Evolutionary conservation across 345 rosid species (phyloP), one percentile per base, ranked within the genome.

Genomic region (Aquilaria yunnanensis): DNA sequence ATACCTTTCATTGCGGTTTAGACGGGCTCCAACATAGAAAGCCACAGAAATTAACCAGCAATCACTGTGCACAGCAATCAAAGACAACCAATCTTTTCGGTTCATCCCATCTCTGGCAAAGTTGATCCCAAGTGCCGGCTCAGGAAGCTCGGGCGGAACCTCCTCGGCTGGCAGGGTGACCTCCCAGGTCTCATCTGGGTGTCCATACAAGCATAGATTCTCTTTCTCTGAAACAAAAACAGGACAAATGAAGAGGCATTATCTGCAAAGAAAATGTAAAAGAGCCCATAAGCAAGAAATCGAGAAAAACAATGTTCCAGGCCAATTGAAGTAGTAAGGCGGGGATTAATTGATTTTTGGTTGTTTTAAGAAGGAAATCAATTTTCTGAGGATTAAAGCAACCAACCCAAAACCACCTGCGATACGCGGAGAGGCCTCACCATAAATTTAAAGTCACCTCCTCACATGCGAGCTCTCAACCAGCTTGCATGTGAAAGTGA

Each of bases 1-100:
- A 12, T 80, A 94, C 97, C 99, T 88, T 59, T 90, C 96, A 49
- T 81, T 86, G 61, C 96, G 84, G 63, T 85, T 88, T 75, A 94
- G 96, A 1, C 91, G 93, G 49, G 97, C 97, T 59, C 97, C 99
- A 53, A 86, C 80, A 74, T 91, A 91, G 83, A 94, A 94, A 59
- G 97, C 85, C 67, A 94, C 96, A 64, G 97, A 91, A 75, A 94
- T 87, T 88, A 94, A 75, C 99, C 99, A 94, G 9, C 93, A 90
- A 71, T 94, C 99, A 68, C 96, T 88, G 62, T 94, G 99, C 48
- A 94, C 96, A 5, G 99, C 96, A 60, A 94, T 89, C 47, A 94
- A 69, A 10, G 97, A 88, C 43, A 94, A 83, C 97, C 96, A 91
- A 67, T 91, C 97, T 74, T 91, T 91, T 58, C 93, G 80, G 74